Evolutionary conservation across 2,329 filamentous ascomycete genomes (phyloP).

Genomic region (Monilinia fructigena): DNA sequence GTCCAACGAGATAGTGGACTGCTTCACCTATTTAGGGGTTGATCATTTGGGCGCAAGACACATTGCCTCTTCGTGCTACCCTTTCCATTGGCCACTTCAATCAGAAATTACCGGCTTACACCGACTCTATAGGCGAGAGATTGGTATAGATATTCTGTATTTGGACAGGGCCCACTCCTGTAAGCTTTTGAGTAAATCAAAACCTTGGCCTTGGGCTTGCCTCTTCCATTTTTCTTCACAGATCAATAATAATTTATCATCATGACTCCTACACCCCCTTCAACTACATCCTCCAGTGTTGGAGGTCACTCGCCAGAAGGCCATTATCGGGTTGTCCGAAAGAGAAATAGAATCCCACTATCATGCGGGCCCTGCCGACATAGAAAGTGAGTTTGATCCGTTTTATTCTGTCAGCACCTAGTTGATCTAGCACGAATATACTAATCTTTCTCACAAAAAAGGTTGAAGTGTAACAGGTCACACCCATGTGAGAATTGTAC

Average conservation of each 20-base stretch:
- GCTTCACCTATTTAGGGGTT: conserved; percentile 27
- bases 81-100: conserved; percentile 28
- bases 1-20: conserved; percentile 27
- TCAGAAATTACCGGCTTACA: conserved; percentile 23
- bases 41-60: conserved; percentile 21
- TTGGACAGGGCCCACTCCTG: conserved; percentile 28
- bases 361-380: conserved; percentile 90
- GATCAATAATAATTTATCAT: conserved; percentile 30
- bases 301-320: conserved; percentile 78
- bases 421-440: conserved; percentile 25
- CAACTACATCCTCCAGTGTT: conserved; percentile 72
- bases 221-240: conserved; percentile 25
- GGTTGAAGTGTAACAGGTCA: conserved; percentile 87
- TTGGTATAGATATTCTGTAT: conserved; percentile 25
- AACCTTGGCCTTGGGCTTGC: conserved; percentile 23
- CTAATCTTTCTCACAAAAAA: conserved; percentile 44
- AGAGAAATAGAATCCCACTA: conserved; percentile 86
- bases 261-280: conserved; percentile 77
- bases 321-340: conserved; percentile 83
- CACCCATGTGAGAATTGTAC: conserved; percentile 93
- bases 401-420: conserved; percentile 26
- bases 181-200: conserved; percentile 25
- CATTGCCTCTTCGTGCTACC: conserved; percentile 21
- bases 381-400: conserved; percentile 66
- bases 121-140: conserved; percentile 22